Conservation (phyloP, 2,329 filamentous ascomycete species). For the Sporothrix inflata region DNA sequence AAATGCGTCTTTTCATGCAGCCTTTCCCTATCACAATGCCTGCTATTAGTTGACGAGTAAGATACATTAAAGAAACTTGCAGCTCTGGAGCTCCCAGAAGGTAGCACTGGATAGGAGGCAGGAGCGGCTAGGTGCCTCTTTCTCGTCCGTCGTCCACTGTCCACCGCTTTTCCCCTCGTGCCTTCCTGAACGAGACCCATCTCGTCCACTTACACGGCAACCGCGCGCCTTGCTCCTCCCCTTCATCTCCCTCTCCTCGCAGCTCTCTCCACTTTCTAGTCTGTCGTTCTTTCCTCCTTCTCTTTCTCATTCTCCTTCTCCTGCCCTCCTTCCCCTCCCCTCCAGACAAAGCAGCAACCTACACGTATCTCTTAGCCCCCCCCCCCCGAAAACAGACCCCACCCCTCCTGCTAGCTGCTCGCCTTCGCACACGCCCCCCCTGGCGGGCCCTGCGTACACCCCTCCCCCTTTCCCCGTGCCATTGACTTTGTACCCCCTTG, state of each 20-base stretch:
- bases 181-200: constrained; percentile 22
- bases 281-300: background rate
- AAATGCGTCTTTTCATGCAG: background rate
- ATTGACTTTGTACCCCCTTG: constrained; percentile 33
- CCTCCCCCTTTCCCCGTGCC: constrained; percentile 29
- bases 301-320: no score
- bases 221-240: constrained; percentile 28
- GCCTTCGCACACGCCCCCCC: constrained; percentile 22
- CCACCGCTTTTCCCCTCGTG: constrained; percentile 22
- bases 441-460: background rate
- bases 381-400: constrained; percentile 4
- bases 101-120: constrained; percentile 6
- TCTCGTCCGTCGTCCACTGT: background rate
- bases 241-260: constrained; percentile 17
- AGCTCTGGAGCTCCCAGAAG: background rate
- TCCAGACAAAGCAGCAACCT: background rate
- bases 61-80: background rate
- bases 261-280: constrained; percentile 24
- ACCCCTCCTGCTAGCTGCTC: background rate
- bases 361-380: constrained; percentile 11
- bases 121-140: background rate
- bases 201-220: constrained; percentile 30
- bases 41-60: background rate
- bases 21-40: background rate
- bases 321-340: background rate